Percentiles rank a stretch among this genome's conserved stretches.
Conservation (phyloP, 306 rosid species). For the Prinsepia uniflora region DNA sequence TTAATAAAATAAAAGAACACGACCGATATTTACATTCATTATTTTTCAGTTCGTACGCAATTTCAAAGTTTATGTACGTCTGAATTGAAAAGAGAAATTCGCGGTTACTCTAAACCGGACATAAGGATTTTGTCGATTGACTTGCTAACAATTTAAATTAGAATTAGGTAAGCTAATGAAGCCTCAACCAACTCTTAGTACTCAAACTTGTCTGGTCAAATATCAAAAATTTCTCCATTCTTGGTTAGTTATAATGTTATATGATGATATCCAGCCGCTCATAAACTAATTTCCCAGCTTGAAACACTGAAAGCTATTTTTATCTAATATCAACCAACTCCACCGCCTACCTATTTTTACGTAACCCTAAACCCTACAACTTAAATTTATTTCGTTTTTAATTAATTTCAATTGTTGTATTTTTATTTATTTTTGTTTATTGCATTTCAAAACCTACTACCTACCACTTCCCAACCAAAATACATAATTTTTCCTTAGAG, state of each 20-base stretch:
- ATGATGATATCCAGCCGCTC: not conserved
- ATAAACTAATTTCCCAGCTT: not conserved
- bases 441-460: not conserved
- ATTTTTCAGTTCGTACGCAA: too few relatives aligned
- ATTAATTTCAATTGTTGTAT: conserved; percentile 5
- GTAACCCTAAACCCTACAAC: not conserved
- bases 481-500: conserved; percentile 25
- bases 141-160: conserved; percentile 9
- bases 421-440: not conserved
- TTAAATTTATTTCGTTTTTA: not conserved
- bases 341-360: not conserved
- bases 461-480: conserved; percentile 29
- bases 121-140: conserved; percentile 16
- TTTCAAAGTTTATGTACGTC: too few relatives aligned
- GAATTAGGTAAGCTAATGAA: conserved; percentile 29
- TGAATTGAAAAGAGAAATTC: too few relatives aligned
- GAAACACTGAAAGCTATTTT: not conserved
- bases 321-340: not conserved
- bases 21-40: too few relatives aligned
- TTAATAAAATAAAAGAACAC: too few relatives aligned
- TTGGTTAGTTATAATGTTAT: not conserved
- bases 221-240: not conserved
- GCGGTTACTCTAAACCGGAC: not conserved
- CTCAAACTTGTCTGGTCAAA: not conserved
- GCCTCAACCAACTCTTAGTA: conserved; percentile 19